Evolutionary conservation across 2,329 filamentous ascomycete genomes (phyloP).

Genomic region (Curvularia sp.): DNA sequence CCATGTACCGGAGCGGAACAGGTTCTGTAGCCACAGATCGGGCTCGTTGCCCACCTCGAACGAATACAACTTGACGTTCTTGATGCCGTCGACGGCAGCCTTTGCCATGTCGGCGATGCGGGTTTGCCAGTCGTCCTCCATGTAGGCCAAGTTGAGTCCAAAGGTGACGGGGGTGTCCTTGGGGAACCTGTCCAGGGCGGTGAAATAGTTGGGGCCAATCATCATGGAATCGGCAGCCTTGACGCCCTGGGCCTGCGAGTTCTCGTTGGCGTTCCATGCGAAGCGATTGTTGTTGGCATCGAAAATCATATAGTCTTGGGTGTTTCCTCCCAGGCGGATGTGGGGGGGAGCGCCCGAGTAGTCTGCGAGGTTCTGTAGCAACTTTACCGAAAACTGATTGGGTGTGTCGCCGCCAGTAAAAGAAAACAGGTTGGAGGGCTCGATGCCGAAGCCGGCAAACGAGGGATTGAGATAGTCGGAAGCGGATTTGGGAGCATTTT

Average conservation of each 20-base stretch:
- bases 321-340: conserved; percentile 61
- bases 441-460: conserved; percentile 61
- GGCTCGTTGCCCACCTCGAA: conserved; percentile 57
- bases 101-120: conserved; percentile 54
- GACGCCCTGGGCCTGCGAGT: conserved; percentile 51
- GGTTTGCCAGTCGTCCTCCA: conserved; percentile 54
- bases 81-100: conserved; percentile 48
- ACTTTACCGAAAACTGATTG: conserved; percentile 57
- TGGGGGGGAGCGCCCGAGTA: conserved; percentile 59
- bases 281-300: conserved; percentile 48
- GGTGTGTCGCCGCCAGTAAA: conserved; percentile 55
- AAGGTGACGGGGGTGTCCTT: conserved; percentile 59
- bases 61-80: conserved; percentile 51
- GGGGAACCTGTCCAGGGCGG: conserved; percentile 59
- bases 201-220: conserved; percentile 58
- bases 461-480: conserved; percentile 53
- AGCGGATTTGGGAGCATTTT: conserved; percentile 39
- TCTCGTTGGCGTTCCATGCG: conserved; percentile 50
- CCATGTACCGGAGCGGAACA: conserved; percentile 56
- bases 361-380: conserved; percentile 58
- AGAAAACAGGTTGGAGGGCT: conserved; percentile 61
- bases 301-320: conserved; percentile 60
- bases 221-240: conserved; percentile 55
- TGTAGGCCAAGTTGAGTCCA: conserved; percentile 60
- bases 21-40: conserved; percentile 55